phyloP scores from a whole-genome alignment of 1,139 yeast species.

The Kluyveromyces sp. region DNA sequence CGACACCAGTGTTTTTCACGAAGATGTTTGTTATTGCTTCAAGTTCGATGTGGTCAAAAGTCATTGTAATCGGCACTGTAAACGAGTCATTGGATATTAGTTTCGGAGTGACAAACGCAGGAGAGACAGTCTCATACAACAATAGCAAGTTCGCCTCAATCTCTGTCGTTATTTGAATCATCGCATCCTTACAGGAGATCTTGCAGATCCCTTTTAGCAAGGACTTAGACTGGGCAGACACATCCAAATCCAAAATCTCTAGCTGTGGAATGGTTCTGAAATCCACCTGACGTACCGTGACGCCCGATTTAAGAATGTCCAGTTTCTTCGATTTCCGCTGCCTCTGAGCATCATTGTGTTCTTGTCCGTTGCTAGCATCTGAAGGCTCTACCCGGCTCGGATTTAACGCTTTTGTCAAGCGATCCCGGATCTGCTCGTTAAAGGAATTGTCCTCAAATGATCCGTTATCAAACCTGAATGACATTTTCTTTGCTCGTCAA shows the following conservation, averaged over 20 bases:
- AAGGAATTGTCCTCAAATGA: conserved; percentile 28
- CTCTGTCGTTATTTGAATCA: conserved; percentile 29
- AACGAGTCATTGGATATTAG: conserved; percentile 31
- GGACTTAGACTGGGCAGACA: conserved; percentile 27
- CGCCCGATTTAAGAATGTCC: conserved; percentile 28
- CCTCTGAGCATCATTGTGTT: conserved; percentile 10
- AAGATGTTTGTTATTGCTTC: conserved; percentile 32
- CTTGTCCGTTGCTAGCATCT: conserved; percentile 3
- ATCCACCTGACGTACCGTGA: conserved; percentile 27
- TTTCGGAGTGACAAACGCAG: conserved; percentile 28
- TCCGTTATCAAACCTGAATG: conserved; percentile 27
- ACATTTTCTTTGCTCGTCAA: too few relatives aligned
- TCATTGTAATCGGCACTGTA: conserved; percentile 32
- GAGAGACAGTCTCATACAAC: conserved; percentile 25
- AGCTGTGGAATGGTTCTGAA: conserved; percentile 29
- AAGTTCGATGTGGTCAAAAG: conserved; percentile 28
- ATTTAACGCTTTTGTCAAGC: conserved; percentile 26
- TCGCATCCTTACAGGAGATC: conserved; percentile 27
- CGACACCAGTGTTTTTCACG: conserved; percentile 30
- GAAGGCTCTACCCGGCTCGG: conserved; percentile 13
- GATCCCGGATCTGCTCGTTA: conserved; percentile 26
- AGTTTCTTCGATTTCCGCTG: conserved; percentile 17
- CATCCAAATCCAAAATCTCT: conserved; percentile 31
- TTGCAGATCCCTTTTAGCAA: conserved; percentile 30
- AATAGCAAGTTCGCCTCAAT: conserved; percentile 31